Percentiles rank a stretch among this genome's conserved stretches.
phyloP scores from a whole-genome alignment of 2,329 filamentous ascomycete genomes.

The Calonectria pseudoturangicola region DNA sequence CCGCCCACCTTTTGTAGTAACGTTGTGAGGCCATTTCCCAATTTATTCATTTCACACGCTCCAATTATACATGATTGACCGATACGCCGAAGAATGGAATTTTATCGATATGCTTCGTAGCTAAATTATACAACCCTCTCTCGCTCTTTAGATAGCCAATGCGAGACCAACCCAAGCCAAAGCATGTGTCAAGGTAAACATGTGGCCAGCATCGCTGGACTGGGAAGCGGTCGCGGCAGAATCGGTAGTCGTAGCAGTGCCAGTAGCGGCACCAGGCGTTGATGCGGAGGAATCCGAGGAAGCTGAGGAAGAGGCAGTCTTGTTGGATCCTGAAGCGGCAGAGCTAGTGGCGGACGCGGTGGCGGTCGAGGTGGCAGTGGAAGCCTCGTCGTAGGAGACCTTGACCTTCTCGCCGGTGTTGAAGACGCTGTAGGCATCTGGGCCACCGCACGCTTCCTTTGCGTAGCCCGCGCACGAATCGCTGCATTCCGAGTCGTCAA shows the following conservation, averaged over 20 bases:
- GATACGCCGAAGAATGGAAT: no score
- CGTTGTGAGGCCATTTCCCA: no score
- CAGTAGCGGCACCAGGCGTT: background rate
- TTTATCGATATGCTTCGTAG: no score
- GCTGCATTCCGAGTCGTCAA: background rate
- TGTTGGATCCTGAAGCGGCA: background rate
- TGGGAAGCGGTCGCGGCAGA: background rate
- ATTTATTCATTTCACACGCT: no score
- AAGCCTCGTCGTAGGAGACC: background rate
- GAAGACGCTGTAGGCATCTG: constrained; percentile 1
- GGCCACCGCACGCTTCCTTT: background rate
- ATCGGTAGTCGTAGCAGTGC: background rate
- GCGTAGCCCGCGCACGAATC: background rate
- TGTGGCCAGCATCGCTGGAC: background rate
- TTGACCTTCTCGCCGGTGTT: background rate
- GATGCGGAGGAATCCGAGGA: background rate
- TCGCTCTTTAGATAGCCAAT: background rate
- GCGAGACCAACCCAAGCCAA: background rate
- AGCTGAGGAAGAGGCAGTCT: background rate
- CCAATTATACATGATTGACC: no score
- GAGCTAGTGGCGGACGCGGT: background rate
- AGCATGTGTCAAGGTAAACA: background rate
- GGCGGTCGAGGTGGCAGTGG: background rate
- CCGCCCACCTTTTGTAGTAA: no score
- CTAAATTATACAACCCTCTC: background rate